Conservation (phyloP, 306 rosid genomes). For the Lagenaria siceraria region DNA sequence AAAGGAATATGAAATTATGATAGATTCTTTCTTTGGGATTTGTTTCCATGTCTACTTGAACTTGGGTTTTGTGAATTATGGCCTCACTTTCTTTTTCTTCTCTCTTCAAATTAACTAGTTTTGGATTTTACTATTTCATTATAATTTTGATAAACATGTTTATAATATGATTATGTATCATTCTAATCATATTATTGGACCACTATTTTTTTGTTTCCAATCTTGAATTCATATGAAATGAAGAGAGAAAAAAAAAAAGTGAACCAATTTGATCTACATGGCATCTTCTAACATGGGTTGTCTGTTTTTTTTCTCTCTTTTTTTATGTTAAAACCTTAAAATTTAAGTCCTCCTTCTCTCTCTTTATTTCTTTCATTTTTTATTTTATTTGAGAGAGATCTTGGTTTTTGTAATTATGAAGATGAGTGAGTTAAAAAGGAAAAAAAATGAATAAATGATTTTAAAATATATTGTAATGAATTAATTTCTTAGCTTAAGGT, state of each 20-base stretch:
- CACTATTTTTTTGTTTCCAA: not conserved
- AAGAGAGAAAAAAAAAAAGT: not conserved
- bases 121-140: not conserved
- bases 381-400: not conserved
- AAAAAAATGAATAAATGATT: too few species aligned
- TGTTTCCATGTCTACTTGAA: not conserved
- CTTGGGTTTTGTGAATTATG: not conserved
- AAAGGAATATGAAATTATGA: not conserved
- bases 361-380: too few species aligned
- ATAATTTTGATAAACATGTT: not conserved
- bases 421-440: not conserved
- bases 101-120: too few species aligned
- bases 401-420: not conserved
- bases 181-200: not conserved
- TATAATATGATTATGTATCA: not conserved
- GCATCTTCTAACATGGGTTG: constrained; percentile 9
- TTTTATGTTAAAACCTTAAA: not conserved
- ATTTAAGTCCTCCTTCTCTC: not conserved
- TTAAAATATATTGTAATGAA: not conserved
- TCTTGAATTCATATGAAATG: not conserved
- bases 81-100: not conserved
- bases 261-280: not conserved
- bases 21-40: not conserved
- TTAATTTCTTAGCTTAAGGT: not conserved
- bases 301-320: not conserved